These are phyloP conservation scores for Phytophthora citricola DNA, from an alignment of 352 stramenopile species.

Conservation along the genomic window DNA sequence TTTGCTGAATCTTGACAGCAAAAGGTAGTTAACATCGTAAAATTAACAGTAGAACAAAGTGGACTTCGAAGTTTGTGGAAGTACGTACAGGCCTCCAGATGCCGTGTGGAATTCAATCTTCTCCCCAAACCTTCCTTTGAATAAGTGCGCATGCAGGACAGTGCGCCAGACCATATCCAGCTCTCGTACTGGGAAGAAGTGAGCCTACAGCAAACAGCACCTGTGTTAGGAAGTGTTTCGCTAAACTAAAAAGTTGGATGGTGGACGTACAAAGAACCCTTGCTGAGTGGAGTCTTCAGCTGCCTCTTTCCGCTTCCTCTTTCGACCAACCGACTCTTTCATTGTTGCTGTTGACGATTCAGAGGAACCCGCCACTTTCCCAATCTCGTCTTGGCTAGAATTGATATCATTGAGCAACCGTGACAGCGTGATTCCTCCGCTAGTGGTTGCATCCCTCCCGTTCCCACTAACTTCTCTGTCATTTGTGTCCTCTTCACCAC, in stretches of 20 bases:
- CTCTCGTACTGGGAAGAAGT: conserved; percentile 65
- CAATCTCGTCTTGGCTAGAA: too few species aligned
- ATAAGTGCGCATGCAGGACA: conserved; percentile 67
- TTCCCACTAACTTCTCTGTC: too few species aligned
- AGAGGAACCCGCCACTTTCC: too few species aligned
- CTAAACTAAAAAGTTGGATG: neutral
- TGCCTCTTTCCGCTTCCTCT: conserved; percentile 37
- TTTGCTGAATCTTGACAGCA: conserved; percentile 49
- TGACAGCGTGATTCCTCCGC: too few species aligned
- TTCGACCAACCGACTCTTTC: conserved; percentile 25
- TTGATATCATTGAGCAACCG: too few species aligned
- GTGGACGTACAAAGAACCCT: conserved; percentile 49
- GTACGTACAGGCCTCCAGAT: conserved; percentile 52
- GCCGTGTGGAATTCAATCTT: conserved; percentile 73
- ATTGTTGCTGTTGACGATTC: too few species aligned
- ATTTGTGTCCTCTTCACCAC: neutral
- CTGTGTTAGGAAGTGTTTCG: neutral
- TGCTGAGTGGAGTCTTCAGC: neutral
- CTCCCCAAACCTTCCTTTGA: conserved; percentile 65
- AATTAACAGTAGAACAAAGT: too few species aligned
- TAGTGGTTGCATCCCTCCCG: neutral
- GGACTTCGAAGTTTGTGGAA: neutral
- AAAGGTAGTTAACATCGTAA: neutral
- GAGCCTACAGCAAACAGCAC: conserved; percentile 32
- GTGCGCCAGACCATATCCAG: conserved; percentile 70